Evolutionary conservation across 768 basidiomycete genomes (phyloP).

Genomic region (Asterophora parasitica): DNA sequence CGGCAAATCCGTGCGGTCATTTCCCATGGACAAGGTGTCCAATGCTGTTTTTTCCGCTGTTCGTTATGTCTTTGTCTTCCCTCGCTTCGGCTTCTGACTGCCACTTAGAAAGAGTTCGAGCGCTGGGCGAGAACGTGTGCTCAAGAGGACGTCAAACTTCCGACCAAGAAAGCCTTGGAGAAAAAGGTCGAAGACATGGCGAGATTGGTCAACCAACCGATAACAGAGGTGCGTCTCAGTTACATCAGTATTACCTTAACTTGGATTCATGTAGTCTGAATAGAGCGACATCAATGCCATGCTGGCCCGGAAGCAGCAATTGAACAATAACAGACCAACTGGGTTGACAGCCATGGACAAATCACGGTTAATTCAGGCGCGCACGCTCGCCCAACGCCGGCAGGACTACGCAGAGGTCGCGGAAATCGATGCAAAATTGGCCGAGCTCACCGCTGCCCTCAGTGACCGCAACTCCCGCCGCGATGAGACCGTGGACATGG

Average conservation of each 20-base stretch:
- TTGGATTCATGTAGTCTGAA: slow-evolving; percentile 5
- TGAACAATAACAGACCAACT: slow-evolving; percentile 27
- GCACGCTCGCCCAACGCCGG: slow-evolving; percentile 70
- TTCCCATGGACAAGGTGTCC: slow-evolving; percentile 83
- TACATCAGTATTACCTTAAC: slow-evolving; percentile 7
- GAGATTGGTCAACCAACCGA: slow-evolving; percentile 50
- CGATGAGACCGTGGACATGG: slow-evolving; percentile 39
- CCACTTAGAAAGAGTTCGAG: slow-evolving; percentile 64
- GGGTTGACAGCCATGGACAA: slow-evolving; percentile 50
- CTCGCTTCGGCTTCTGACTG: neutral
- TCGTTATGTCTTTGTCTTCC: slow-evolving; percentile 29
- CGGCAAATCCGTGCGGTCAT: slow-evolving; percentile 57
- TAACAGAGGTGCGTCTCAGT: slow-evolving; percentile 68
- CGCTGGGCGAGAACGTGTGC: slow-evolving; percentile 44
- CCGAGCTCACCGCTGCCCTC: slow-evolving; percentile 35
- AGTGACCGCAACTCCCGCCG: slow-evolving; percentile 9
- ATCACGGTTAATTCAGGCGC: slow-evolving; percentile 64
- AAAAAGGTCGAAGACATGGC: slow-evolving; percentile 61
- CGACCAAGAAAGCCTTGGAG: slow-evolving; percentile 60
- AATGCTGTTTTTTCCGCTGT: slow-evolving; percentile 66
- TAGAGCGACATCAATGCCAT: slow-evolving; percentile 83
- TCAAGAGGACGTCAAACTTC: slow-evolving; percentile 56
- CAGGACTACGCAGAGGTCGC: slow-evolving; percentile 63
- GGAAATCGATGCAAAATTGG: slow-evolving; percentile 59
- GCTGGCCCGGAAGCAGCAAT: slow-evolving; percentile 59